These are phyloP conservation scores for Xylaria polymorpha DNA, from an alignment of 2,329 filamentous ascomycete species.

Conservation along the genomic window DNA sequence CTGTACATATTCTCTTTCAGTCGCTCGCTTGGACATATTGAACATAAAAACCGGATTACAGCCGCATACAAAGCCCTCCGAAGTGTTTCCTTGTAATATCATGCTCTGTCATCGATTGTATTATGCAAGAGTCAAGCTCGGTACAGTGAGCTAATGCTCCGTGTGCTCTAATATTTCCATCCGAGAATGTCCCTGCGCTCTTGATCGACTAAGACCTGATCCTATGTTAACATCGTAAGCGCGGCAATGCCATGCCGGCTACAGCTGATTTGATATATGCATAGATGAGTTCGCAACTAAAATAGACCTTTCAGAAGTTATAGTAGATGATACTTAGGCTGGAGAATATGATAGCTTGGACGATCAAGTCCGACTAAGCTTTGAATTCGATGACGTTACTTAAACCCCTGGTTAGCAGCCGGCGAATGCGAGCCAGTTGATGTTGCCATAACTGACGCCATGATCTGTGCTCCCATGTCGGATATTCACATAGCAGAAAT, in stretches of 20 bases:
- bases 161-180: background rate
- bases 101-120: too few species aligned
- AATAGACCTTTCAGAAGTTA: background rate
- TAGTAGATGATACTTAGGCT: background rate
- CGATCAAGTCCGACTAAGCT: too few species aligned
- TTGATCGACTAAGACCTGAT: background rate
- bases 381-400: background rate
- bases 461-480: background rate
- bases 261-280: background rate
- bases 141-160: background rate
- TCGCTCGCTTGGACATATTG: conserved; percentile 28
- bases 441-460: background rate
- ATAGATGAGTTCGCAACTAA: background rate
- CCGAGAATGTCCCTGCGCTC: background rate
- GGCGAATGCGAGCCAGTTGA: background rate
- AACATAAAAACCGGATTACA: background rate
- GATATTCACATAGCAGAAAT: conserved; percentile 8
- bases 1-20: conserved; percentile 30
- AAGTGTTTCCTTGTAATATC: background rate
- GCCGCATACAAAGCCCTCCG: background rate
- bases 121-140: background rate
- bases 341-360: background rate
- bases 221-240: background rate
- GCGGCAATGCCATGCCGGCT: background rate
- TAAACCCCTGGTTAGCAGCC: background rate